These are phyloP conservation scores for Colletotrichum sp. DNA, from an alignment of 2,329 filamentous ascomycete species.

Conservation along the genomic window DNA sequence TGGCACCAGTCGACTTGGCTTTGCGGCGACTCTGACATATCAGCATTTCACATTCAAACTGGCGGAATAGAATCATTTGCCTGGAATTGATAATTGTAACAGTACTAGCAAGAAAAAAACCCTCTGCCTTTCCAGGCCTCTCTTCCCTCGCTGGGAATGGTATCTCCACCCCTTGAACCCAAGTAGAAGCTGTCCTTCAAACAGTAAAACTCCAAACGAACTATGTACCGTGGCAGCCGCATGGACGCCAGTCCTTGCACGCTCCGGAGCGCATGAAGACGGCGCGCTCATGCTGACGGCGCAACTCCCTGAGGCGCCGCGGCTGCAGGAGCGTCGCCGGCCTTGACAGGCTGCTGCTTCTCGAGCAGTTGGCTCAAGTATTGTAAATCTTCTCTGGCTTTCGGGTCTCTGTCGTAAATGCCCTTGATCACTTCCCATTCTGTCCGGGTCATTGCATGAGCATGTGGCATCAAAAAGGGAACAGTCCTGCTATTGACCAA, in stretches of 20 bases:
- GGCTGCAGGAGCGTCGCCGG: not conserved
- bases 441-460: constrained; percentile 68
- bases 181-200: not conserved
- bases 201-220: not conserved
- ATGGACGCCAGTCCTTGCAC: not conserved
- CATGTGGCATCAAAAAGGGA: constrained; percentile 72
- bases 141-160: not conserved
- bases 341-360: constrained; percentile 35
- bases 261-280: not conserved
- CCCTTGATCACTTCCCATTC: constrained; percentile 78
- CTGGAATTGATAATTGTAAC: not conserved
- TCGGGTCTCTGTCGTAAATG: constrained; percentile 70
- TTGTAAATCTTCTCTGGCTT: constrained; percentile 66
- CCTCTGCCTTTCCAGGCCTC: not conserved
- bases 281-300: constrained; percentile 7
- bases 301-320: constrained; percentile 8
- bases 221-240: not conserved
- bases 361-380: constrained; percentile 62
- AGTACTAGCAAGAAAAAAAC: not conserved
- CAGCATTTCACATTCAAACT: not conserved
- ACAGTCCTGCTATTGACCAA: constrained; percentile 70
- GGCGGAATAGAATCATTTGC: not conserved
- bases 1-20: not conserved
- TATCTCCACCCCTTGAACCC: not conserved
- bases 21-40: too few relatives aligned